Evolutionary conservation across 1,139 yeast species (phyloP).

Genomic region (Lodderomyces theae): DNA sequence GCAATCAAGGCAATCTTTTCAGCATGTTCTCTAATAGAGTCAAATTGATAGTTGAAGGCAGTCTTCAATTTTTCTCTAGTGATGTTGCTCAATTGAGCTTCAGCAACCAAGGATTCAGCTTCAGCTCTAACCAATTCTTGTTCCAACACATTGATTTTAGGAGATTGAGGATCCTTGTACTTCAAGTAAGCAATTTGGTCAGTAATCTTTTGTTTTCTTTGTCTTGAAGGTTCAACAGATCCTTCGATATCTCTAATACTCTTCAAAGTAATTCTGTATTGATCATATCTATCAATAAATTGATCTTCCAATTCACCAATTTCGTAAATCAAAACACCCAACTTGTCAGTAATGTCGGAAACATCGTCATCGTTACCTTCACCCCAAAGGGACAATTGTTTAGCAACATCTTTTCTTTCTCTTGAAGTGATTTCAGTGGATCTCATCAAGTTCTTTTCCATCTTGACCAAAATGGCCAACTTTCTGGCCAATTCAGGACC

Average conservation of each 20-base stretch:
- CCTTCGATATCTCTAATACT: constrained; percentile 82
- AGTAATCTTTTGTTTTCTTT: constrained; percentile 81
- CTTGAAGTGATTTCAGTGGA: constrained; percentile 74
- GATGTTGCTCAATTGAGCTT: constrained; percentile 83
- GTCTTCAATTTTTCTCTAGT: constrained; percentile 86
- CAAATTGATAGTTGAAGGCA: constrained; percentile 81
- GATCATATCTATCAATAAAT: constrained; percentile 82
- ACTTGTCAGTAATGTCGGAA: constrained; percentile 79
- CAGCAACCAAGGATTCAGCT: constrained; percentile 87
- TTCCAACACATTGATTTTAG: constrained; percentile 77
- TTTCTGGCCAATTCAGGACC: constrained; percentile 81
- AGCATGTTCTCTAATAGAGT: constrained; percentile 76
- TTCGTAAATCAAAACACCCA: constrained; percentile 79
- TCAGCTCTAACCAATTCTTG: constrained; percentile 89
- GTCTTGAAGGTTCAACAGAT: constrained; percentile 83
- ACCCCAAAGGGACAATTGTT: constrained; percentile 83
- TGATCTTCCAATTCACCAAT: constrained; percentile 86
- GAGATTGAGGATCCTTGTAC: constrained; percentile 81
- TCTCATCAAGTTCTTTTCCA: constrained; percentile 80
- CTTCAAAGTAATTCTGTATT: constrained; percentile 78
- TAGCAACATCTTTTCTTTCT: constrained; percentile 81
- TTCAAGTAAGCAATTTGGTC: constrained; percentile 80
- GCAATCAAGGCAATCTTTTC: constrained; percentile 85
- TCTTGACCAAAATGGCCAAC: constrained; percentile 72
- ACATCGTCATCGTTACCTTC: constrained; percentile 82